These are phyloP conservation scores for Penicillium goetzii DNA, from an alignment of 495 filamentous ascomycete genomes.

Conservation along the genomic window DNA sequence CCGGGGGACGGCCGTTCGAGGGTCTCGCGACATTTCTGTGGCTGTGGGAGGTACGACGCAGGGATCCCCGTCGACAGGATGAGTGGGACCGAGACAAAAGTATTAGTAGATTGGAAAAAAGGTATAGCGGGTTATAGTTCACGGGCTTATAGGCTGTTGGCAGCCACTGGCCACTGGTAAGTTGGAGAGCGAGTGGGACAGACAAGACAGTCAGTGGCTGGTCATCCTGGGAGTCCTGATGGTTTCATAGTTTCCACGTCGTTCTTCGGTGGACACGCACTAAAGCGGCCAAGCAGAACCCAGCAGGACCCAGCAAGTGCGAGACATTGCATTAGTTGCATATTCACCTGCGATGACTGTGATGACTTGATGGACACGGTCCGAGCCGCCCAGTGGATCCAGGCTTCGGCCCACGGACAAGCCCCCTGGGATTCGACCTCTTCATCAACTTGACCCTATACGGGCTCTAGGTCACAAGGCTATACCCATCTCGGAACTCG, in stretches of 20 bases:
- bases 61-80: slow-evolving; percentile 18
- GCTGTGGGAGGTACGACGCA: slow-evolving; percentile 26
- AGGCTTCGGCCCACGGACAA: background rate
- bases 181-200: background rate
- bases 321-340: background rate
- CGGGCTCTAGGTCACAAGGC: background rate
- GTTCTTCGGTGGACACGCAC: background rate
- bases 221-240: background rate
- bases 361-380: slow-evolving; percentile 27
- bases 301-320: background rate
- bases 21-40: slow-evolving; percentile 26
- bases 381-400: slow-evolving; percentile 29
- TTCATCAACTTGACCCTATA: background rate
- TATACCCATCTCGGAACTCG: background rate
- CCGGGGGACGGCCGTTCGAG: slow-evolving; percentile 23
- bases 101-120: background rate
- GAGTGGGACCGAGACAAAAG: slow-evolving; percentile 10
- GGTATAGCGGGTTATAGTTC: background rate
- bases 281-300: background rate
- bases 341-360: background rate
- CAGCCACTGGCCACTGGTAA: background rate
- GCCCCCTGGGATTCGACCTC: background rate
- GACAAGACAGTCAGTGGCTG: background rate
- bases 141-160: slow-evolving; percentile 1
- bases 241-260: background rate